phyloP scores from a whole-genome alignment of 192 early-diverging fungal species.

The Rhizophagus prolifer region DNA sequence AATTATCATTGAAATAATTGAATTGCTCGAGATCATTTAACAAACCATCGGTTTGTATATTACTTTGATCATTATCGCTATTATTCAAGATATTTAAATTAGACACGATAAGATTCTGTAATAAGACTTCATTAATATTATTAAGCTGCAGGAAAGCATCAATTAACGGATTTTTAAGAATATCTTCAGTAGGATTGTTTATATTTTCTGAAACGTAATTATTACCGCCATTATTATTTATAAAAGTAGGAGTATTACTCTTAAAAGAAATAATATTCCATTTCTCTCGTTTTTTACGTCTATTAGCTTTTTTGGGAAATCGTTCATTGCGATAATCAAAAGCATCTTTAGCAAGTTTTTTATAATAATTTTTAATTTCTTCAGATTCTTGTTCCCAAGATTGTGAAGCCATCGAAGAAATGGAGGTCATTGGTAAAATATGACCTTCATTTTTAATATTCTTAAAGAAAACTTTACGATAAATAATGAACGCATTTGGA shows the following conservation, averaged over 20 bases:
- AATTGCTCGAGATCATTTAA: background rate
- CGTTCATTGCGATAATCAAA: background rate
- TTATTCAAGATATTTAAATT: background rate
- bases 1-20: background rate
- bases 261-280: conserved; percentile 4
- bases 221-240: background rate
- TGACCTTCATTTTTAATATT: background rate
- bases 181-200: background rate
- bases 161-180: background rate
- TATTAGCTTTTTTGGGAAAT: background rate
- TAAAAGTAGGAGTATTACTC: background rate
- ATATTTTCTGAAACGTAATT: background rate
- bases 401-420: conserved; percentile 16
- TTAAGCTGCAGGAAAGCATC: background rate
- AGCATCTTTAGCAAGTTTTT: background rate
- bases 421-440: conserved; percentile 11
- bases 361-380: background rate
- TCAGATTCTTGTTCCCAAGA: background rate
- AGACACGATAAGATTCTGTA: background rate
- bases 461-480: background rate
- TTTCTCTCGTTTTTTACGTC: background rate
- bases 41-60: background rate
- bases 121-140: background rate
- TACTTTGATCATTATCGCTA: background rate
- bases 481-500: conserved; percentile 9